Evolutionary conservation across 352 stramenopile species (phyloP), one percentile per base, ranked within the genome.

Genomic region (Phytopythium cucurbitacearum): DNA sequence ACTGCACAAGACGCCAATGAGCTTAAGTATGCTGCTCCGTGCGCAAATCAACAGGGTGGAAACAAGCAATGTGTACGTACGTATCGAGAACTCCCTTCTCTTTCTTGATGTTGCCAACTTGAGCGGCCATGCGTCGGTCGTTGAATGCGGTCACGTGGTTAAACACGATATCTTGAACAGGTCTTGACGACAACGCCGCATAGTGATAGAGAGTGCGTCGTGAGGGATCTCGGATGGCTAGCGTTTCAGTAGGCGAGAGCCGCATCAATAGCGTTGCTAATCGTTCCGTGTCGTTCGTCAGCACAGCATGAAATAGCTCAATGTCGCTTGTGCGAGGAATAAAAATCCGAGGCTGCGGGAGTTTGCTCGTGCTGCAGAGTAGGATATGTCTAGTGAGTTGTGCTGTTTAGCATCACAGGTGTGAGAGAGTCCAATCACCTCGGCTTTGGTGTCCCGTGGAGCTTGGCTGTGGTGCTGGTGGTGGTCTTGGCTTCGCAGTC

Each of bases 121-220:
- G 37, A 7, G 21, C 34, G 11, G 74, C 55, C 45, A 76, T 45
- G 9, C 59, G 32, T 5, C 41, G 43, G 34, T 77, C 57, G 9
- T 57, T 59, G 42, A 71, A 77, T 5, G 12, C 40, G 28, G 47
- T 64, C 6, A 68, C 59, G n/a, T 79, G 65, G 13, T 56, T 41
- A 21, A 83, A 79, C 9, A 79, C 60, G 12, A 64, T 40, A 5
- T 9, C 6, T 6, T 58, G 59, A 8, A 50, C 38, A 9, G 41
- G 56, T 3, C 57, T 28, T 28, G 21, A 28, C 21, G 21, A 71
- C n/a, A 86, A 55, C 9, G 64, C 62, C 4, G 65, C 75, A 48
- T 86, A 86, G 51, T 86, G 75, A 32, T 84, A 86, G 5, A 79
- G 44, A 0, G 59, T 67, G 7, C 69, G 67, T 33, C 62, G 48